Base-by-base conservation (phyloP, 2,329 filamentous ascomycete species). In the Dendrostoma leiphaemia region DNA sequence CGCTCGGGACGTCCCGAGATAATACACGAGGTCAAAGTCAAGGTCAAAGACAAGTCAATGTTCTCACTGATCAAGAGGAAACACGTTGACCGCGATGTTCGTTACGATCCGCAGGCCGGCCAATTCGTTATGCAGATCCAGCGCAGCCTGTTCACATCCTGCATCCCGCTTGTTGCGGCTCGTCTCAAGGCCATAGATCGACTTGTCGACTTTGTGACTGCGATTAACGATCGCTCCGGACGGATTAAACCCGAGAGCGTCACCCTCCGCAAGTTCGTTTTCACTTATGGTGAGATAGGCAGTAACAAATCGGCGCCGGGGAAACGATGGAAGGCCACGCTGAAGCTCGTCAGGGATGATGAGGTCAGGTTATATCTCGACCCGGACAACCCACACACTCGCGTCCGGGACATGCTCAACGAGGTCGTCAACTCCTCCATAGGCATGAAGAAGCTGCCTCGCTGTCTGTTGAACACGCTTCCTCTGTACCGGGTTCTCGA, bases 191-290 rank as follows among this genome's bases (percentile, higher is more conserved):
- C 84, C 12, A 81, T 94, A 54, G 83, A 89, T 63, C 82, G 86
- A 19, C 77, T 94, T 26, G 84, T 90, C 35, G 80, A 81, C 40
- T 90, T 89, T 63, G 75, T 91, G 24, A 80, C 84, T 41, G 83
- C 86, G 1, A 80, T 92, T 58, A 75, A 83, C 51, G 73, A 76
- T 58, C 75, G 81, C 60, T 73, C 75, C 44, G 76, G 75, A 15
- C 75, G 79, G 48, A 79, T 89, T 32, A 73, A 74, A 40, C 80
- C 81, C 64, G 78, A 85, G 60, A 73, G 78, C 37, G 77, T 87
- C 52, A 83, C 81, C 15, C 74, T 93, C 52, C 74, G 76, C 60
- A 75, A 81, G 58, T 79, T 94, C 6, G 73, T 80, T 3, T 91
- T 94, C 66, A 81, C 77, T n/a, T 95, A 94, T 66, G 75, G 74